Conservation (phyloP, 176 grass and related monocot genomes). For the Juncus inflexus region DNA sequence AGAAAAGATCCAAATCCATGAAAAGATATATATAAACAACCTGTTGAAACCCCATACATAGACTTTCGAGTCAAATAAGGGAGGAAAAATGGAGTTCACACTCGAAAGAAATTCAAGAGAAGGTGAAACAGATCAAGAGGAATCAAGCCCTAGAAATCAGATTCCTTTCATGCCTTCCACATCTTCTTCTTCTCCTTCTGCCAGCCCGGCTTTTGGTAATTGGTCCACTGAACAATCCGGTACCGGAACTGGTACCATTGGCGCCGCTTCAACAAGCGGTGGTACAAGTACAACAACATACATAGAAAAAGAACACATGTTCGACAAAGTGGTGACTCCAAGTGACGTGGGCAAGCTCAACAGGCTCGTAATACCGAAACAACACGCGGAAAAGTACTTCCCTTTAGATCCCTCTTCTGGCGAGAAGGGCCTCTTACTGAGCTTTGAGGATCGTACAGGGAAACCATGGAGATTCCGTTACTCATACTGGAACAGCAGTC, state of each 20-base stretch:
- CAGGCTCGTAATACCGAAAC: constrained; percentile 96
- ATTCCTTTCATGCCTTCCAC: constrained; percentile 44
- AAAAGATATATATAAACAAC: constrained; percentile 21
- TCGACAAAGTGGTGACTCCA: constrained; percentile 96
- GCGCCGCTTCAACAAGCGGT: background rate
- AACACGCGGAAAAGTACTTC: constrained; percentile 96
- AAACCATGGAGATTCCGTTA: constrained; percentile 99
- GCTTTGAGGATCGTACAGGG: constrained; percentile 81
- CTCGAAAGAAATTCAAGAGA: constrained; percentile 24
- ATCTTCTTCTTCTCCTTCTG: constrained; percentile 28
- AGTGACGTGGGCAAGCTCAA: constrained; percentile 99
- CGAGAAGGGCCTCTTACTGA: constrained; percentile 78
- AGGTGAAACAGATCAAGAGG: constrained; percentile 14
- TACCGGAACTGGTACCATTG: constrained; percentile 32
- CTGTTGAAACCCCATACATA: constrained; percentile 11
- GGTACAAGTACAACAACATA: background rate
- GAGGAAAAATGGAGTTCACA: constrained; percentile 22
- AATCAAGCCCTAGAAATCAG: constrained; percentile 16
- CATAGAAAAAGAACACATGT: constrained; percentile 96
- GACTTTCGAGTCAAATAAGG: constrained; percentile 1
- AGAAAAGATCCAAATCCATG: constrained; percentile 16
- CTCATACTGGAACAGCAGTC: constrained; percentile 99
- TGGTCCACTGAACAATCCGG: constrained; percentile 18
- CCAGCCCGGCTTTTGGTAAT: constrained; percentile 2
- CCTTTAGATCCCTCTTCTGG: constrained; percentile 63